Evolutionary conservation across 805 yeast genomes (phyloP).

Genomic region (Hanseniaspora singularis): DNA sequence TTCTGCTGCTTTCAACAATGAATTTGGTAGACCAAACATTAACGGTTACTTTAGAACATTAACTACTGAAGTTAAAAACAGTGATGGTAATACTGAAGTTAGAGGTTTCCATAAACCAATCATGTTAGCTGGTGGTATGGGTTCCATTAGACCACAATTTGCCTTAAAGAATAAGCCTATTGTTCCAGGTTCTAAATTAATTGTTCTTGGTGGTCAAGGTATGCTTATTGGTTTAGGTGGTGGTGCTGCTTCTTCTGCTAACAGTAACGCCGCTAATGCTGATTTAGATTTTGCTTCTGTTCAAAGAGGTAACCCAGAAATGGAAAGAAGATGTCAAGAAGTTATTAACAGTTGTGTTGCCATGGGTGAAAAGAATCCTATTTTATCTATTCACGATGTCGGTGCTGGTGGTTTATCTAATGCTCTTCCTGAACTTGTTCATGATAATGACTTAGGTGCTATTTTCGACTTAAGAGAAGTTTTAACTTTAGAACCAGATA

Average conservation of each 20-base stretch:
- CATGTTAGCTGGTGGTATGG: conserved; percentile 99
- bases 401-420: conserved; percentile 99
- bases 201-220: conserved; percentile 93
- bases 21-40: conserved; percentile 96
- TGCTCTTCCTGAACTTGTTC: conserved; percentile 94
- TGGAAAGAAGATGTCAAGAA: conserved; percentile 98
- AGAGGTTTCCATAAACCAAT: conserved; percentile 98
- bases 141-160: conserved; percentile 86
- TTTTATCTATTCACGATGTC: conserved; percentile 93
- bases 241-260: conserved; percentile 95
- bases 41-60: conserved; percentile 93
- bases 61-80: conserved; percentile 60
- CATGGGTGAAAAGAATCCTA: conserved; percentile 62
- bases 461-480: conserved; percentile 81
- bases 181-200: conserved; percentile 81
- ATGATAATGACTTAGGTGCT: conserved; percentile 94
- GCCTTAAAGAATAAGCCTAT: conserved; percentile 79
- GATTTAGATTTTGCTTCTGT: conserved; percentile 96
- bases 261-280: conserved; percentile 95
- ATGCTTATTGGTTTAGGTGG: conserved; percentile 99
- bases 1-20: conserved; percentile 95
- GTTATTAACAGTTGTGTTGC: conserved; percentile 91
- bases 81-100: conserved; percentile 39
- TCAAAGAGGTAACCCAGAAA: conserved; percentile 98
- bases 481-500: conserved; percentile 84